phyloP scores from a whole-genome alignment of 1,139 yeast species.

The Yamadazyma trypodendri region DNA sequence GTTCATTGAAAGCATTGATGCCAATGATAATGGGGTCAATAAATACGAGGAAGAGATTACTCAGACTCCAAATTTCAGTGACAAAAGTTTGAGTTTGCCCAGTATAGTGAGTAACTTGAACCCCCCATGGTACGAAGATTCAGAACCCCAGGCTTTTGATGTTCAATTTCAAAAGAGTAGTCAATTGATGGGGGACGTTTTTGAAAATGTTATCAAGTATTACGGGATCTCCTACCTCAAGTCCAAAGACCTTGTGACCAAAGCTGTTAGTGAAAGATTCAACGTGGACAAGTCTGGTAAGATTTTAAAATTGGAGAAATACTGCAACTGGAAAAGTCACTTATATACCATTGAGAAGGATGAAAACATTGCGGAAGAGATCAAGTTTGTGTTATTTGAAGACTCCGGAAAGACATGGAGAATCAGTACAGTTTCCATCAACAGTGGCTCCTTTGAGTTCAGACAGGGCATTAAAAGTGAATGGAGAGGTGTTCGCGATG shows the following conservation, averaged over 20 bases:
- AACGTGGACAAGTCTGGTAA: conserved; percentile 64
- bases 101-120: conserved; percentile 71
- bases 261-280: conserved; percentile 60
- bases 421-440: conserved; percentile 82
- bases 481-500: conserved; percentile 95
- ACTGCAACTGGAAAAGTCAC: conserved; percentile 96
- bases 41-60: conserved; percentile 55
- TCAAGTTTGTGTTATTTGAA: conserved; percentile 75
- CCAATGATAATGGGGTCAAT: conserved; percentile 90
- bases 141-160: conserved; percentile 67
- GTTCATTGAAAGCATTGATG: conserved; percentile 89
- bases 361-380: conserved; percentile 23
- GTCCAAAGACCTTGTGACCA: conserved; percentile 73
- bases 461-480: conserved; percentile 85
- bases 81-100: conserved; percentile 66
- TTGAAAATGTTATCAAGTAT: conserved; percentile 62
- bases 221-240: conserved; percentile 91
- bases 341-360: conserved; percentile 72
- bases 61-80: conserved; percentile 33
- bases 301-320: conserved; percentile 66
- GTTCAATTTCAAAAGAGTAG: conserved; percentile 69
- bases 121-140: conserved; percentile 77
- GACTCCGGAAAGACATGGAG: conserved; percentile 80
- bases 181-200: conserved; percentile 78
- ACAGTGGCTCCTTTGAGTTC: conserved; percentile 74